Evolutionary conservation across 148 eudicot species (phyloP), one percentile per base, ranked within the genome.

Genomic region (Vaccinium myrtillus): DNA sequence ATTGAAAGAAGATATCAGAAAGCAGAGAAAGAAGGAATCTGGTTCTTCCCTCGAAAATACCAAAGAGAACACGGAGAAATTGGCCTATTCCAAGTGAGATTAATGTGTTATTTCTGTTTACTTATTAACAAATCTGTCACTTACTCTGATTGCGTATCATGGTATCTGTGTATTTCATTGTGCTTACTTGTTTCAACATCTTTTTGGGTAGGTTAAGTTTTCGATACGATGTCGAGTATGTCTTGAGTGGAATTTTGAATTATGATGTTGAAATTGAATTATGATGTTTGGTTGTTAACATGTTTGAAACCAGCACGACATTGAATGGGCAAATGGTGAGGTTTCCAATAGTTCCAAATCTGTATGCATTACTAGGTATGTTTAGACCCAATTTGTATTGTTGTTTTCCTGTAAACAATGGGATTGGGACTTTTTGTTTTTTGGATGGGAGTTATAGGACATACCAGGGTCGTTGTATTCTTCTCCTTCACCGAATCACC

Each of bases 1-100:
- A 61, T 65, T 96, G 63, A 96, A 96, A 69, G 99, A 95, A 81
- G 23, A 59, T 19, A 71, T 87, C 36, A 90, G 98, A 86, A 90
- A 89, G 67, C 84, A 89, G 88, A 84, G 90, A 87, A 91, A 89
- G 89, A 91, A 87, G 78, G 94, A 93, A 85, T 82, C 88, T 81
- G 94, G 98, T 59, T 85, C 91, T 83, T 84, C 88, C 50, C 23
- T 56, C 15, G 74, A 82, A 23, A 91, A 85, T 61, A 87, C 94
- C 4, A 87, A 63, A 10, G 93, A 93, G 61, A 88, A 83, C 83
- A 85, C 69, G 82, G 90, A 84, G 89, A 80, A 71, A 58, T 75
- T 88, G 9, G 88, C 90, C 14, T 89, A 82, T 89, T 88, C 86
- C 75, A 95, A 87, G 98, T 95, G 85, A 86, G 96, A 67, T 39